phyloP scores from a whole-genome alignment of 257 asterid genomes.

The Nicotiana tomentosiformis region DNA sequence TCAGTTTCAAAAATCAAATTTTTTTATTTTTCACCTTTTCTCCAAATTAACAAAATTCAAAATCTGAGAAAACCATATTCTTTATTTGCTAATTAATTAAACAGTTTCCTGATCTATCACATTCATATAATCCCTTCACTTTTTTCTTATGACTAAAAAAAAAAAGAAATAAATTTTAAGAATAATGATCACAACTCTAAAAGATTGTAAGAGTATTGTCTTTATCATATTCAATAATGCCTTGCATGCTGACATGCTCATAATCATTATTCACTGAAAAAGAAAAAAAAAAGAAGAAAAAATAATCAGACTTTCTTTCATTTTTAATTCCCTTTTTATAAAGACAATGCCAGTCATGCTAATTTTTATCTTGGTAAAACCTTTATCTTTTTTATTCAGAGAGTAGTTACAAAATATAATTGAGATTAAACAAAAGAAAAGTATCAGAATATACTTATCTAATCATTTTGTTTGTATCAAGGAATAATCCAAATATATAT shows the following conservation, averaged over 20 bases:
- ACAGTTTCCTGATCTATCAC: background rate
- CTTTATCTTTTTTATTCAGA: background rate
- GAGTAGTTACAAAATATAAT: background rate
- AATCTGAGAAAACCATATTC: no score
- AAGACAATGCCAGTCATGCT: background rate
- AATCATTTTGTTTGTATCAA: background rate
- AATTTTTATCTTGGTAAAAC: background rate
- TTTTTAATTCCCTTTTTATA: background rate
- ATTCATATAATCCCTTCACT: background rate
- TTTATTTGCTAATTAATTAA: background rate
- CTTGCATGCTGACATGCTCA: slow-evolving; percentile 6
- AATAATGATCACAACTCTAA: background rate
- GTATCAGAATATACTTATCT: background rate
- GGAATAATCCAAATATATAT: background rate
- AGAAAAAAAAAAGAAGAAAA: background rate
- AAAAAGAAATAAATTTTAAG: background rate
- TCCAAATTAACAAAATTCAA: background rate
- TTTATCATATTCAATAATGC: background rate
- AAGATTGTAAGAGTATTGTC: background rate
- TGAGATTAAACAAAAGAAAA: background rate
- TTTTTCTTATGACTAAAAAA: background rate
- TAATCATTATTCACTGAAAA: slow-evolving; percentile 2
- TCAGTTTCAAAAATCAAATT: background rate
- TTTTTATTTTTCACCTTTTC: background rate
- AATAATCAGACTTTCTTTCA: no score